Evolutionary conservation across 768 basidiomycete genomes (phyloP).

Genomic region (Leccinum longicurvipes): DNA sequence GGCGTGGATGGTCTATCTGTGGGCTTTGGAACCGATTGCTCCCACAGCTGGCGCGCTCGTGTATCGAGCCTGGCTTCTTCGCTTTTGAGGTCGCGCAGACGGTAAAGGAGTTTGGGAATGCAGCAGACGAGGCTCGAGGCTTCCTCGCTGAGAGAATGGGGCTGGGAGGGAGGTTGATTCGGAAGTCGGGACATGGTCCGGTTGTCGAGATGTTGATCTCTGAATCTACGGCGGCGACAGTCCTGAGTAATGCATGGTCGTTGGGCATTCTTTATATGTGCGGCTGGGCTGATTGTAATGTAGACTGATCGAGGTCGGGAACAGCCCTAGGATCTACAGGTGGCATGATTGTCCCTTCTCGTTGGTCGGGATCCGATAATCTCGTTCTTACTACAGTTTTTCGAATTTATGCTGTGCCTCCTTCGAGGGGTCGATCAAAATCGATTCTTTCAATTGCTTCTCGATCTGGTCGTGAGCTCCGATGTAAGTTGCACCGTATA

Average conservation of each 20-base stretch:
- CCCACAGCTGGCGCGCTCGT: constrained; percentile 12
- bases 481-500: constrained; percentile 94
- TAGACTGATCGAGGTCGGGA: constrained; percentile 2
- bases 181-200: constrained; percentile 11
- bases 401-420: neutral
- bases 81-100: constrained; percentile 19
- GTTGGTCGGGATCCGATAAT: neutral
- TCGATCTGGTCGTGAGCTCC: constrained; percentile 96
- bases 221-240: neutral
- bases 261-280: constrained; percentile 12
- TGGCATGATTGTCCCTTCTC: neutral
- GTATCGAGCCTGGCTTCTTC: constrained; percentile 21
- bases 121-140: constrained; percentile 11
- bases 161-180: neutral
- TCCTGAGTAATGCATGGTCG: neutral
- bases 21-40: neutral
- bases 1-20: neutral
- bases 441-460: constrained; percentile 59
- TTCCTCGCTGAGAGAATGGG: constrained; percentile 7
- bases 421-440: neutral
- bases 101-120: constrained; percentile 18
- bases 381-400: neutral
- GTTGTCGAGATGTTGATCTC: neutral
- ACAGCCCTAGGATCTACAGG: neutral
- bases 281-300: constrained; percentile 11